These are phyloP conservation scores for Alternaria arborescens DNA, from an alignment of 2,329 filamentous ascomycete species.

Conservation along the genomic window DNA sequence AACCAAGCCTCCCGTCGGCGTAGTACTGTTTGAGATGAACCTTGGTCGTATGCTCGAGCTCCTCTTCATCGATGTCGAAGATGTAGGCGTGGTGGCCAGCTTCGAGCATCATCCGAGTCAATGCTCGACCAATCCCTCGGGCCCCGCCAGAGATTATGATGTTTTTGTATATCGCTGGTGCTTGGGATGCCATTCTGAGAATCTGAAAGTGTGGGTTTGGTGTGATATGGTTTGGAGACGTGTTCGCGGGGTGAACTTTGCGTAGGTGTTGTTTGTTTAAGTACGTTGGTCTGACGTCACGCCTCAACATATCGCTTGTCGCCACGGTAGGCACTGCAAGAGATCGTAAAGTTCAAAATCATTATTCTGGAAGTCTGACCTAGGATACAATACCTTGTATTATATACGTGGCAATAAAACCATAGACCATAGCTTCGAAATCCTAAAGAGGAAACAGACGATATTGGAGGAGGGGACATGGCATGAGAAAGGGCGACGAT, in stretches of 20 bases:
- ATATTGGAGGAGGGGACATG: not conserved
- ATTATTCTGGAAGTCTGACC: not conserved
- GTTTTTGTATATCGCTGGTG: conserved; percentile 35
- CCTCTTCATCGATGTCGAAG: conserved; percentile 53
- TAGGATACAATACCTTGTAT: not conserved
- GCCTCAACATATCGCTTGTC: conserved; percentile 13
- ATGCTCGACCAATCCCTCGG: conserved; percentile 58
- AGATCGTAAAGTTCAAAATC: not conserved
- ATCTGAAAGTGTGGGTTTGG: not conserved
- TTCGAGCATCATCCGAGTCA: conserved; percentile 57
- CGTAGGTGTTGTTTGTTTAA: conserved; percentile 10
- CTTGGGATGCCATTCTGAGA: conserved; percentile 15
- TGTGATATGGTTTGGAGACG: conserved; percentile 2
- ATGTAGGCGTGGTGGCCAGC: conserved; percentile 58
- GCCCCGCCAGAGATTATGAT: conserved; percentile 55
- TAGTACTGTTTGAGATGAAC: conserved; percentile 52
- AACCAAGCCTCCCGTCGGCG: conserved; percentile 45
- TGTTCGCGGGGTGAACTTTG: conserved; percentile 6
- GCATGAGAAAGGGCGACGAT: not conserved
- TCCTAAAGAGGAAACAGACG: not conserved
- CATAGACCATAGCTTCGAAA: not conserved
- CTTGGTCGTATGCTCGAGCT: conserved; percentile 51
- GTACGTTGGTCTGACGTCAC: conserved; percentile 42
- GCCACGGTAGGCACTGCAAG: not conserved
- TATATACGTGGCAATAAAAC: not conserved